phyloP scores from a whole-genome alignment of 116 monocot genomes.

The Phalaenopsis hybrid region DNA sequence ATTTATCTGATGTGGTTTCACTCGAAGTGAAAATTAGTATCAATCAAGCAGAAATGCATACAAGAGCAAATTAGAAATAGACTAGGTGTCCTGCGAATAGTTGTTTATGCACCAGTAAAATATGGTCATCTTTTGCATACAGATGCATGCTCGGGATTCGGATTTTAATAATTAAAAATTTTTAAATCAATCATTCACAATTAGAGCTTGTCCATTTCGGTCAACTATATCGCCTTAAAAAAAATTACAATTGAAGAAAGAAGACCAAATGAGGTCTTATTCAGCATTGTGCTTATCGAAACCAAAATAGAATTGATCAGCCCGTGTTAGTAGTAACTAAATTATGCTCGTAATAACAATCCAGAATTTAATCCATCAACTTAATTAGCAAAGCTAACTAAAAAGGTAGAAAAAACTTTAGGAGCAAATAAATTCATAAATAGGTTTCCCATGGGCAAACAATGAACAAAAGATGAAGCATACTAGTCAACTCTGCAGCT shows the following conservation, averaged over 20 bases:
- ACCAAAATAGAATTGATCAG: not conserved
- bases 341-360: not conserved
- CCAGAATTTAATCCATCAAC: not conserved
- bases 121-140: not conserved
- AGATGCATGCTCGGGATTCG: not conserved
- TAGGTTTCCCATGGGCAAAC: not conserved
- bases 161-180: not conserved
- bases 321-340: not conserved
- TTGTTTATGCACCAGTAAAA: not conserved
- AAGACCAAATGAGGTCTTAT: not conserved
- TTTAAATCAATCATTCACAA: not conserved
- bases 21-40: no score
- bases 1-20: no score
- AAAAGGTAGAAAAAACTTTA: not conserved
- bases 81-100: not conserved
- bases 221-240: not conserved
- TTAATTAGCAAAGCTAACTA: no score
- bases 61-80: not conserved
- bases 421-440: not conserved
- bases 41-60: no score
- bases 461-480: not conserved
- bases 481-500: constrained; percentile 5
- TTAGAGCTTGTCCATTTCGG: not conserved
- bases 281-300: not conserved
- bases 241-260: not conserved